Evolutionary conservation across 75 land plant genomes (phyloP).

Genomic region (Cryptomeria japonica): DNA sequence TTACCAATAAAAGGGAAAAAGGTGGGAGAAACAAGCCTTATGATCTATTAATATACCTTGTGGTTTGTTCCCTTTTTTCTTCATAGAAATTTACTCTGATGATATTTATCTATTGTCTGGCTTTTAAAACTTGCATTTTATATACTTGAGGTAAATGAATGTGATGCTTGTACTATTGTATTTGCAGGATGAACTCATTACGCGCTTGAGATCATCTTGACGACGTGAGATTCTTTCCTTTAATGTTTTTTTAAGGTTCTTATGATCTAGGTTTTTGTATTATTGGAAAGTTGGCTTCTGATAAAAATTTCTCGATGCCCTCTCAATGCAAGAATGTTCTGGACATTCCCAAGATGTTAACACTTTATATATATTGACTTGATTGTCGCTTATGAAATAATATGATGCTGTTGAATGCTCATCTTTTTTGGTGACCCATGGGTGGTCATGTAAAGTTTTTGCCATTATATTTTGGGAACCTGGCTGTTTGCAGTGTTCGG

Average conservation of each 20-base stretch:
- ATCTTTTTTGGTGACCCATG: background rate
- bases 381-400: background rate
- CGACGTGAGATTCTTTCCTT: background rate
- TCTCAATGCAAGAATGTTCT: background rate
- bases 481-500: background rate
- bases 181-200: slow-evolving; percentile 10
- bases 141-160: background rate
- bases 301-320: background rate
- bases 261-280: background rate
- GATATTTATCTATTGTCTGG: background rate
- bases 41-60: background rate
- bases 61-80: background rate
- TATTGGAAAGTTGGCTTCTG: background rate
- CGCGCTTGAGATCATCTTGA: background rate
- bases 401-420: background rate
- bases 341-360: background rate
- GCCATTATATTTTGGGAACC: background rate
- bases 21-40: background rate
- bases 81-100: background rate
- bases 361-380: background rate
- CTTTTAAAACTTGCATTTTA: background rate
- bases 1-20: slow-evolving; percentile 8
- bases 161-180: background rate
- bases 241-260: background rate
- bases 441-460: background rate